Base-by-base conservation (phyloP, 345 rosid genomes). In the Hibiscus trionum region DNA sequence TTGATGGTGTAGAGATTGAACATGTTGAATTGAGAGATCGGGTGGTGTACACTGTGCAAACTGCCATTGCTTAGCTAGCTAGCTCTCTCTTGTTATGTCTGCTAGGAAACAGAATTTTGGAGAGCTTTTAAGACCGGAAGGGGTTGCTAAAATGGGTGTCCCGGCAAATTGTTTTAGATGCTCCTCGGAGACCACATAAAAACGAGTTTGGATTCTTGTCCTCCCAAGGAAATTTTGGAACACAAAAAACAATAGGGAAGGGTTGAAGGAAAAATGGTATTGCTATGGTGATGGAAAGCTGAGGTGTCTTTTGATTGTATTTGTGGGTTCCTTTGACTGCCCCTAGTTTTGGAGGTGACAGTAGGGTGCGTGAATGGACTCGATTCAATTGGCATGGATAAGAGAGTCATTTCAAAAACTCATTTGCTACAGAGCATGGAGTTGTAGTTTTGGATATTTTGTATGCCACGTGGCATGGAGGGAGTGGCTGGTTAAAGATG, bases 21-120 rank as follows among this genome's bases (percentile, higher is more conserved):
- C 86, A 81, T 77, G 92, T 75, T 78, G 96, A 86, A 27, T 86
- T 83, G 60, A 90, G 88, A 42, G 93, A 83, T 53, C 86, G 93
- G 8, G 88, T 75, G 15, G 97, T 84, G 88, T 91, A 82, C 12
- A 86, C 82, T 56, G 97, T 79, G 80, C 89, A 90, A n/a, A 80
- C 82, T 72, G 95, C 95, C 96, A 91, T 91, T 80, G 82, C 63
- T 46, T 16, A 56, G 62, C 73, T 70, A 15, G 11, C 60, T 35
- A 35, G 39, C 8, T 58, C 8, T 19, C 53, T 24, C 57, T 63
- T 37, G 65, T 37, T 61, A 60, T 56, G 66, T 37, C 69, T 71
- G 33, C 47, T 27, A 4, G 16, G 14, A 2, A 29, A n/a, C 21
- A 10, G 56, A 46, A 66, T 35, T 60, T 7, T 56, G 5, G 4